Base-by-base conservation (phyloP, 768 basidiomycete species). In the Candolleomyces efflorescens region DNA sequence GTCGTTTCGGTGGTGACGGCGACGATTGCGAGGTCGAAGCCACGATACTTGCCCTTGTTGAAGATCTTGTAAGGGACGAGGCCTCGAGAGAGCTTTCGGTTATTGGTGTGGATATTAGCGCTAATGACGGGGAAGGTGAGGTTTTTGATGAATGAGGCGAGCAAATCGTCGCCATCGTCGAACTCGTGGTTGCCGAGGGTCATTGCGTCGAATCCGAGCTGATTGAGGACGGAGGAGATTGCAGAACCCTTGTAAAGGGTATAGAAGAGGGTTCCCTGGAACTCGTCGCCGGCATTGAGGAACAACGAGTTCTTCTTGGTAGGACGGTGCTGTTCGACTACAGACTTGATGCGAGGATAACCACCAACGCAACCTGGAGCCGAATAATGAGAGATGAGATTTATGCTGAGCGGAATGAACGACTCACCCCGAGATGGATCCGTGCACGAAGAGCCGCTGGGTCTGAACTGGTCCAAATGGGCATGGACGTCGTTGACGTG, bases 181-280 rank as follows among this genome's bases (percentile, higher is more conserved):
- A 78, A 79, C 59, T 78, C 77, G 61, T 78, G 77, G 58, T 79
- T 78, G 36, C 78, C 79, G 1, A 77, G 69, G 0, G 77, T 78
- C 64, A 78, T 71, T 1, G 75, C 76, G 51, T 76, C 75, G 62
- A 76, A 79, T 2, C 72, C 73, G 23, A 79, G 65, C 56, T 77
- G 69, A 59, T 80, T 79, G 54, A 80, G 63, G 0, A 70, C 68
- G 23, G 74, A 61, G 0, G 75, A 70, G 49, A 78, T 80, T 52
- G 71, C 73, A 44, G 74, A 69, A 12, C 74, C 75, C 23, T 77
- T 78, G 63, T 75, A 77, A 52, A 71, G 69, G n/a, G 73, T 71
- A 65, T 74, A 79, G 64, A 75, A 79, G 10, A 78, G 67, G 1
- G 78, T 79, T 10, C 76, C 76, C 69, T 77, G 78, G 62, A 78